A percentile compares a stretch with the other conserved stretches of the same genome.
phyloP scores from a whole-genome alignment of 495 filamentous ascomycete genomes.

The Achaetomiella virescens region DNA sequence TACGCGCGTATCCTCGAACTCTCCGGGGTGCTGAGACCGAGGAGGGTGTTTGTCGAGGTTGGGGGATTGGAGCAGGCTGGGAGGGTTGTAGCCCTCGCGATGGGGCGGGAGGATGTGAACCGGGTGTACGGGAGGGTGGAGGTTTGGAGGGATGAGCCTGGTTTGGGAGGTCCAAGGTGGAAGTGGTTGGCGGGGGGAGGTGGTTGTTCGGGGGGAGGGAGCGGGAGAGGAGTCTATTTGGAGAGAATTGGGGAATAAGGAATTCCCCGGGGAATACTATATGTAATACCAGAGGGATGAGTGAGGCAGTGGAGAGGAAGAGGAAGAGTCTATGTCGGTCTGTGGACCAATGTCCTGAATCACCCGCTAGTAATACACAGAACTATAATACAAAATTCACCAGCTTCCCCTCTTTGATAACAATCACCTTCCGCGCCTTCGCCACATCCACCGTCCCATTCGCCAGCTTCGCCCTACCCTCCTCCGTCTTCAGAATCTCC shows the following conservation, averaged over 20 bases:
- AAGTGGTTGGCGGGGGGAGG: conserved; percentile 15
- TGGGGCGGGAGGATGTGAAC: neutral
- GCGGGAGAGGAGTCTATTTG: conserved; percentile 33
- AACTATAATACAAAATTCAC: conserved; percentile 52
- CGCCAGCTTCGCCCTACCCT: conserved; percentile 44
- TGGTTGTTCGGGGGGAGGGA: conserved; percentile 30
- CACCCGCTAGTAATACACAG: too few species aligned
- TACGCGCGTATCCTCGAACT: conserved; percentile 48
- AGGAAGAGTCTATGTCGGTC: too few species aligned
- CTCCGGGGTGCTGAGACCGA: conserved; percentile 30
- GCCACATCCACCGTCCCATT: conserved; percentile 30
- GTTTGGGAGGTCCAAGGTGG: conserved; percentile 3
- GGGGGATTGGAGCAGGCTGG: conserved; percentile 54
- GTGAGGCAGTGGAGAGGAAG: too few species aligned
- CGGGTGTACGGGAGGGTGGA: conserved; percentile 11
- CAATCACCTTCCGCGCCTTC: conserved; percentile 44
- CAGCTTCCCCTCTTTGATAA: conserved; percentile 46
- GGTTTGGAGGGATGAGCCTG: conserved; percentile 24
- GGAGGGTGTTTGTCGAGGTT: conserved; percentile 52
- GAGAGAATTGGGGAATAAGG: neutral
- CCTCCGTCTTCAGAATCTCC: conserved; percentile 37
- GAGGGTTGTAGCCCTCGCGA: conserved; percentile 35
- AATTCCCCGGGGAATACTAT: too few species aligned
- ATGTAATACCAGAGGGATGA: too few species aligned
- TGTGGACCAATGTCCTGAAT: too few species aligned